Base-by-base conservation (phyloP, 192 early-diverging fungal genomes). In the Entomortierella beljakovae region DNA sequence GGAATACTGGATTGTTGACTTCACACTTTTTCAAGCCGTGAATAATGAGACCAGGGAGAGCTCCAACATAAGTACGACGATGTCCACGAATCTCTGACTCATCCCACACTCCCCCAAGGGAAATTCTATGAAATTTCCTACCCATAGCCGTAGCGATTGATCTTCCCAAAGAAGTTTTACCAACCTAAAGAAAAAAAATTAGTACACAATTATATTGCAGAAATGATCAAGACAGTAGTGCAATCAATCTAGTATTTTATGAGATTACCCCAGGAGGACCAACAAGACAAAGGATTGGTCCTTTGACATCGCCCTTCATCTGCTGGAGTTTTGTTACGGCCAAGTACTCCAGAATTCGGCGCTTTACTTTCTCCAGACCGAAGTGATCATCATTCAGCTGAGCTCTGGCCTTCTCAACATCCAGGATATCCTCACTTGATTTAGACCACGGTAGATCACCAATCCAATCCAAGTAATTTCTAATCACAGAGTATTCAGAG, bases 51-150 rank as follows among this genome's bases (percentile, higher is more conserved):
- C 95, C 95, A 8, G 95, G 95, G 67, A 94, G 75, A 16, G 95
- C 91, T 26, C 95, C 95, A 55, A 96, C 86, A 82, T 96, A 96
- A 7, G 95, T 96, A 23, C 94, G 87, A 28, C 95, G 83, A 73
- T 96, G 95, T 10, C 95, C 95, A 29, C 93, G 84, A 58, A 96
- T 94, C 70, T 96, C 95, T 18, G 95, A 92, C 81, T 94, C 95
- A 76, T 96, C 95, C 46, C 92, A 83, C 1, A 96, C 89, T 32
- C 95, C 95, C 23, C 95, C 95, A 13, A 96, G 69, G 1, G 91
- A 90, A 26, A 96, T 91, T 22, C 95, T 87, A 73, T 94, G 88
- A 74, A 96, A 96, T 59, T 93, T 88, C 11, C 95, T 82, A 6
- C 88, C 87, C 56, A 96, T 80, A 0, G 95, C 89, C 29, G 74